A percentile compares a stretch with the other conserved stretches of the same genome.
Evolutionary conservation across 208 protist species (phyloP).

Genomic region (Angomonas ambiguus): DNA sequence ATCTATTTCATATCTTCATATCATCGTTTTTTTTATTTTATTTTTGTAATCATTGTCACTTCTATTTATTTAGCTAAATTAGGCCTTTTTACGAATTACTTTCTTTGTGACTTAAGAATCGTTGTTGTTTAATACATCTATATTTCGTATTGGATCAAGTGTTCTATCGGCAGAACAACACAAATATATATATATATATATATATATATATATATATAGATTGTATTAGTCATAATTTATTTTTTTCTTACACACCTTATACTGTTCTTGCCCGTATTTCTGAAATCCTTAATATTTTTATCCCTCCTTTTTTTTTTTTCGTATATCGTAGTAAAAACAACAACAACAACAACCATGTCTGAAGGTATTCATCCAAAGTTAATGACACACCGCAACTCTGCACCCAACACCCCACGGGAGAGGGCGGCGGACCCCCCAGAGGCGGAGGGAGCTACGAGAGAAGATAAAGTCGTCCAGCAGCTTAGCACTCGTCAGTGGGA

Average conservation of each 20-base stretch:
- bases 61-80: conserved; percentile 6
- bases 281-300: conserved; percentile 9
- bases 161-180: too few species aligned
- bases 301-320: conserved; percentile 8
- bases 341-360: background rate
- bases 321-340: conserved; percentile 3
- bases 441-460: conserved; percentile 16
- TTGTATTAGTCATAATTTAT: too few species aligned
- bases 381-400: conserved; percentile 33
- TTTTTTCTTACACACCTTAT: too few species aligned
- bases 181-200: too few species aligned
- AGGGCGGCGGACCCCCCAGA: background rate
- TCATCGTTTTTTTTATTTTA: conserved; percentile 18
- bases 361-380: conserved; percentile 45
- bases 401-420: conserved; percentile 13
- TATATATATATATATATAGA: too few species aligned
- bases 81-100: too few species aligned
- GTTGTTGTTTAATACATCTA: background rate
- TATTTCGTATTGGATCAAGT: too few species aligned
- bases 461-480: conserved; percentile 46
- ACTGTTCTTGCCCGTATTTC: too few species aligned
- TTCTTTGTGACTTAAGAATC: too few species aligned
- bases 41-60: conserved; percentile 11
- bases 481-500: conserved; percentile 27
- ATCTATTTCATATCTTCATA: background rate